phyloP scores from a whole-genome alignment of 164 flowering plant genomes.

The Liquidambar formosana region DNA sequence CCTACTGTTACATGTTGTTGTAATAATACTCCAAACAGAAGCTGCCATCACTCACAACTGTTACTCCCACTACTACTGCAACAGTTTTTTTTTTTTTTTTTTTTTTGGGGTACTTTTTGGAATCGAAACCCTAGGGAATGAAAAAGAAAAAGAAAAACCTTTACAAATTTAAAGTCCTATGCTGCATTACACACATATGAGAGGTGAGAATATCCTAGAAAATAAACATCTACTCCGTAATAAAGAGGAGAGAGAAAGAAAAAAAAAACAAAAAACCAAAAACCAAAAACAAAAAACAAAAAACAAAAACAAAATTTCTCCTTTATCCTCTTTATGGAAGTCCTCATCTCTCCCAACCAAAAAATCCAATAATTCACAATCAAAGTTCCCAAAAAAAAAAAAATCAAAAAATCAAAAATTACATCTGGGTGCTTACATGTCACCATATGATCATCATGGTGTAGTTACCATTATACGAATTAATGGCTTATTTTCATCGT shows the following conservation, averaged over 20 bases:
- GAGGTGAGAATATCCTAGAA: too few species aligned
- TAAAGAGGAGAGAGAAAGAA: too few species aligned
- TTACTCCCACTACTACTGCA: too few species aligned
- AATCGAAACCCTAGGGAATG: too few species aligned
- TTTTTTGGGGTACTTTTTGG: too few species aligned
- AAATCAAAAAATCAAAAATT: constrained; percentile 1
- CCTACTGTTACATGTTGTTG: too few species aligned
- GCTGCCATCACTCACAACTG: too few species aligned
- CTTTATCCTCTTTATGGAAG: constrained; percentile 9
- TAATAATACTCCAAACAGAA: too few species aligned
- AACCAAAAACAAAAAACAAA: background rate
- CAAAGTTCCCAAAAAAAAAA: constrained; percentile 11
- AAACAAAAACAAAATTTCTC: constrained; percentile 10
- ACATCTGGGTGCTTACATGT: background rate
- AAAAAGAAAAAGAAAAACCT: background rate
- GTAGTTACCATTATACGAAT: constrained; percentile 43
- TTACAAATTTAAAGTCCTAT: background rate
- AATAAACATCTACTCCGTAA: too few species aligned
- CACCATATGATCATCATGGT: constrained; percentile 12
- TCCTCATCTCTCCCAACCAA: background rate
- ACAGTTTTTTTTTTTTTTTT: too few species aligned
- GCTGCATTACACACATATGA: background rate
- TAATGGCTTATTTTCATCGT: constrained; percentile 43
- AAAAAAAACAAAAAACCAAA: background rate
- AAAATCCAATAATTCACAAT: constrained; percentile 20